phyloP scores from a whole-genome alignment of 2,329 filamentous ascomycete genomes.

The Ascochyta lentis region DNA sequence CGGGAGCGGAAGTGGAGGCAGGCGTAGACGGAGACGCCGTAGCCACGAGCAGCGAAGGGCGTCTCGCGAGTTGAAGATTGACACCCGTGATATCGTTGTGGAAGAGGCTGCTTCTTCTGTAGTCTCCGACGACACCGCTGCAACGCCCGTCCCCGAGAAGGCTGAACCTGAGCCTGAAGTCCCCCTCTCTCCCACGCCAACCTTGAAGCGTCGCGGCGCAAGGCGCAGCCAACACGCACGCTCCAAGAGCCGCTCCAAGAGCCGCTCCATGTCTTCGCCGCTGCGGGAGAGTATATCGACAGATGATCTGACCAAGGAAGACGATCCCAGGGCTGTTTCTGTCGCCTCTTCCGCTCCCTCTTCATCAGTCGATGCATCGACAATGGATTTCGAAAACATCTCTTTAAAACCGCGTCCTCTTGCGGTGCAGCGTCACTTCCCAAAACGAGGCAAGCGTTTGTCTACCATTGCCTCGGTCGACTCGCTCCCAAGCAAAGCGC shows the following conservation, averaged over 20 bases:
- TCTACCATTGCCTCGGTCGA: constrained; percentile 67
- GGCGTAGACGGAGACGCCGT: constrained; percentile 36
- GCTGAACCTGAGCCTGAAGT: constrained; percentile 20
- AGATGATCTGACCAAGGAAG: constrained; percentile 23
- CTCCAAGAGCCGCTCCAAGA: constrained; percentile 53
- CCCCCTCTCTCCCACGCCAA: constrained; percentile 37
- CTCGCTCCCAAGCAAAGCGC: constrained; percentile 52
- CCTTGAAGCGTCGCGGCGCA: constrained; percentile 47
- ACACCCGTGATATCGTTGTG: constrained; percentile 2
- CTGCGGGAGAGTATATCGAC: constrained; percentile 34
- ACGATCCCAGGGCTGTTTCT: constrained; percentile 31
- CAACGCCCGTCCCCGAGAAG: constrained; percentile 23
- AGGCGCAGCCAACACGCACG: constrained; percentile 51
- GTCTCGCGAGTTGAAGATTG: constrained; percentile 31
- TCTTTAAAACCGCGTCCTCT: constrained; percentile 44
- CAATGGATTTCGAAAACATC: constrained; percentile 41
- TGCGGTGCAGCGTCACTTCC: constrained; percentile 55
- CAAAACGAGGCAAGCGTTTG: constrained; percentile 61
- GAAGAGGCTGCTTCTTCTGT: constrained; percentile 21
- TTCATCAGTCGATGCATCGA: constrained; percentile 47
- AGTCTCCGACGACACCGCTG: constrained; percentile 28
- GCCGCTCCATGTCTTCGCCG: constrained; percentile 41
- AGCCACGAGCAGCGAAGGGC: constrained; percentile 22
- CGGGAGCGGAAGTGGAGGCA: constrained; percentile 32
- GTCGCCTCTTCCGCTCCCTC: constrained; percentile 41